phyloP scores from a whole-genome alignment of 805 yeast genomes.

The Saturnispora ahearnii region DNA sequence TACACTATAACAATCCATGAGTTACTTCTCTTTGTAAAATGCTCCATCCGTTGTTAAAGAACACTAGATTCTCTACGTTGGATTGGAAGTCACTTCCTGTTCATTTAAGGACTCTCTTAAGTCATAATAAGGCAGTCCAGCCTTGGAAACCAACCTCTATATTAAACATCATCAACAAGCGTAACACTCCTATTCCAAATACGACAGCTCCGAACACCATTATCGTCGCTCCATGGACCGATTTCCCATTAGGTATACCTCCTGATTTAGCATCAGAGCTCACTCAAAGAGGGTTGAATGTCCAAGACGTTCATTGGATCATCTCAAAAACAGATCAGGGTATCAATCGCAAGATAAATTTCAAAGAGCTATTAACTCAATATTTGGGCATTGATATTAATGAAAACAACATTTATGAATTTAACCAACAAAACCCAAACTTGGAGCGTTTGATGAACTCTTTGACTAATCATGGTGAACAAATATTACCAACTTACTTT shows the following conservation, averaged over 20 bases:
- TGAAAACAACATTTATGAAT: not conserved
- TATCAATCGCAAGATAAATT: not conserved
- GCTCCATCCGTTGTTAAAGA: slow-evolving; percentile 7
- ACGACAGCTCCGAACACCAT: not conserved
- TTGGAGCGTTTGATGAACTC: slow-evolving; percentile 3
- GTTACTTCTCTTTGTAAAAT: not conserved
- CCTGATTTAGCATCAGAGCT: not conserved
- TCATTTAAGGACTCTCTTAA: not conserved
- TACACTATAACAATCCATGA: not conserved
- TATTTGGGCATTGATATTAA: slow-evolving; percentile 1
- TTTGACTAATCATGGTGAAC: slow-evolving; percentile 1
- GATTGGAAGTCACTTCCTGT: slow-evolving; percentile 4
- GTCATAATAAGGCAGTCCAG: slow-evolving; percentile 3
- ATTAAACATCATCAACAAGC: slow-evolving; percentile 5
- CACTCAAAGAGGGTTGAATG: not conserved
- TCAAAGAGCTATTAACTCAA: not conserved
- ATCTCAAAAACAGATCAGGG: slow-evolving; percentile 2
- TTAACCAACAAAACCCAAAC: not conserved
- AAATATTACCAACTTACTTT: slow-evolving; percentile 13
- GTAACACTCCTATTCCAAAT: not conserved
- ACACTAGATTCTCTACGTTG: slow-evolving; percentile 5
- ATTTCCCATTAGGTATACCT: slow-evolving; percentile 5
- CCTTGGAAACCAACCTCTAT: slow-evolving; percentile 8
- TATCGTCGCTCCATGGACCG: slow-evolving; percentile 2
- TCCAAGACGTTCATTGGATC: slow-evolving; percentile 1